Conservation (phyloP, 176 grass and related monocot genomes). For the Raddia guianensis region DNA sequence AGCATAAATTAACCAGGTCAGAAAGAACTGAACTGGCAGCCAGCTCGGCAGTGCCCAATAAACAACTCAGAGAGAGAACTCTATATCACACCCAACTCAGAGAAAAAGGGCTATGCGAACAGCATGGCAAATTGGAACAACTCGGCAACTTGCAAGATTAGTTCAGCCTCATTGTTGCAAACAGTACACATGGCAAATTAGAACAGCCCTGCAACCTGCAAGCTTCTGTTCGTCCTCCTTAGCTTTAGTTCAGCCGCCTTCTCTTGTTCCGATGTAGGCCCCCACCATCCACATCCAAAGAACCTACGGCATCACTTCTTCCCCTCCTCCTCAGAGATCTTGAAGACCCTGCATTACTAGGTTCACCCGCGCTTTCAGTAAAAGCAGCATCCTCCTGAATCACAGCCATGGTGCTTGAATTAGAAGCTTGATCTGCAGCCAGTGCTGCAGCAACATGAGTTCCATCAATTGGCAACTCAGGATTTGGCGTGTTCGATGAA, state of each 20-base stretch:
- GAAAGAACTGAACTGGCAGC: constrained; percentile 39
- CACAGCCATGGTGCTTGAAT: constrained; percentile 97
- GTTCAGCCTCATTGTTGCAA: constrained; percentile 50
- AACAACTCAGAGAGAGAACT: constrained; percentile 27
- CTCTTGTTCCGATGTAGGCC: constrained; percentile 71
- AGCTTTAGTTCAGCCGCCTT: constrained; percentile 74
- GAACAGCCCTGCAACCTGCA: constrained; percentile 24
- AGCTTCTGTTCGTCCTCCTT: constrained; percentile 55
- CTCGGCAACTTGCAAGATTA: constrained; percentile 26
- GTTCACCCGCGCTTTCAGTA: constrained; percentile 49
- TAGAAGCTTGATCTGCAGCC: constrained; percentile 82
- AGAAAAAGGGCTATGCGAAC: constrained; percentile 40
- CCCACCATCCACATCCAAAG: constrained; percentile 88
- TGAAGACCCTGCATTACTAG: constrained; percentile 86
- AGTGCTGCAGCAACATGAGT: constrained; percentile 44
- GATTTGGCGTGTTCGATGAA: constrained; percentile 63
- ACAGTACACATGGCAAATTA: constrained; percentile 8
- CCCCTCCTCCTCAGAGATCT: constrained; percentile 73
- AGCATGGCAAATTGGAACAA: constrained; percentile 30
- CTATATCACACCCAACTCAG: constrained; percentile 38
- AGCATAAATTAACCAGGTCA: constrained; percentile 32
- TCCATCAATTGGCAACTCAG: constrained; percentile 42
- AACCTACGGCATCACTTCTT: constrained; percentile 60
- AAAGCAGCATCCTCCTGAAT: constrained; percentile 83
- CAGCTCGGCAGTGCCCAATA: constrained; percentile 40